Conservation (phyloP, 768 basidiomycete species). For the Russula virescens region DNA sequence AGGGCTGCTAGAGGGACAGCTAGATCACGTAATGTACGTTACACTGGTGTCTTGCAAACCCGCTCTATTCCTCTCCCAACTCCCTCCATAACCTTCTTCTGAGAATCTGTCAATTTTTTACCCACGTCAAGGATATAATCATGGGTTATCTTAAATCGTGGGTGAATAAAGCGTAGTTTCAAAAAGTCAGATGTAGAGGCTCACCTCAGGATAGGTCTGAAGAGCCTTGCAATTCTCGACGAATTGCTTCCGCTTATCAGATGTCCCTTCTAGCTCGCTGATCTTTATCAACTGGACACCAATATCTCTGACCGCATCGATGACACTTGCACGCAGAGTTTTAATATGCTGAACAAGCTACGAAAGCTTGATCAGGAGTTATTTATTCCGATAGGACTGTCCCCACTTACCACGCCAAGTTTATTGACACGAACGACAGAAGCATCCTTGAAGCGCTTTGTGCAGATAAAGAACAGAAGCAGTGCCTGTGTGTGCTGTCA, state of each 20-base stretch:
- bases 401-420: conserved; percentile 55
- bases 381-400: neutral
- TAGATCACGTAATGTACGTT: too few species aligned
- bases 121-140: conserved; percentile 57
- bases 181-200: neutral
- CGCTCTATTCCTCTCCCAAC: conserved; percentile 64
- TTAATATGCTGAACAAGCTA: conserved; percentile 69
- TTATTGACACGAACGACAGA: conserved; percentile 69
- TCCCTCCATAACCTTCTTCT: conserved; percentile 67
- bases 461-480: conserved; percentile 63
- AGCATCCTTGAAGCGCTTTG: conserved; percentile 63
- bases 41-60: conserved; percentile 37
- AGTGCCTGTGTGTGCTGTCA: conserved; percentile 47
- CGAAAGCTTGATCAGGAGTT: conserved; percentile 3
- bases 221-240: conserved; percentile 46
- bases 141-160: conserved; percentile 46
- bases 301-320: conserved; percentile 51
- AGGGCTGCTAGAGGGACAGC: too few species aligned
- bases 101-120: conserved; percentile 63
- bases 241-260: conserved; percentile 48
- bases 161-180: neutral
- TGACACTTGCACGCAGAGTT: conserved; percentile 48
- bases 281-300: conserved; percentile 45
- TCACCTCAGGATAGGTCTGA: conserved; percentile 34
- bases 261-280: conserved; percentile 46